A percentile compares a stretch with the other conserved stretches of the same genome.
Evolutionary conservation across 176 grass and related monocot genomes (phyloP).

Genomic region (Aegilops longissima): DNA sequence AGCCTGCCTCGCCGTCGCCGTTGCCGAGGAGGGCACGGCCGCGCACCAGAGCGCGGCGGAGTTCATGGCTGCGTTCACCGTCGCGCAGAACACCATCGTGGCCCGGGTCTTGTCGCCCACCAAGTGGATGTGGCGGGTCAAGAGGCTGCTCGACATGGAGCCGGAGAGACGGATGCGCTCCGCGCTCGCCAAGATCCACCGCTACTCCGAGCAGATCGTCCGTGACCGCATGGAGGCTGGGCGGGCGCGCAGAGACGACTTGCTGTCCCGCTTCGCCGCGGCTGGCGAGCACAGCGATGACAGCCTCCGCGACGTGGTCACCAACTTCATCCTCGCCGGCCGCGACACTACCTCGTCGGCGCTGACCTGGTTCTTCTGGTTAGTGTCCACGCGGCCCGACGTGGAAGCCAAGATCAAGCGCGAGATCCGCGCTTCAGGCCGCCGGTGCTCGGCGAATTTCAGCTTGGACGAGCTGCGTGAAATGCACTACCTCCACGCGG

Average conservation of each 20-base stretch:
- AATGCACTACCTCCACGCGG: constrained; percentile 66
- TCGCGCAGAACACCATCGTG: not conserved
- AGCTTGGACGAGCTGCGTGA: constrained; percentile 51
- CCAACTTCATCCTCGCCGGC: constrained; percentile 37
- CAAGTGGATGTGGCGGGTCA: constrained; percentile 25
- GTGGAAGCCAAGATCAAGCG: constrained; percentile 35
- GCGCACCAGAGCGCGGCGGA: not conserved
- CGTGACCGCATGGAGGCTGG: not conserved
- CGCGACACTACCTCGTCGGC: not conserved
- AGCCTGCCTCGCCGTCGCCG: not conserved
- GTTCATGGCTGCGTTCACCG: not conserved
- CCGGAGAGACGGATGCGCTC: constrained; percentile 23
- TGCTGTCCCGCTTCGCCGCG: constrained; percentile 37
- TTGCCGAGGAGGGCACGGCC: not conserved
- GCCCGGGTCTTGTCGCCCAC: constrained; percentile 21
- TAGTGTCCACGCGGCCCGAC: constrained; percentile 29
- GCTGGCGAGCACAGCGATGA: constrained; percentile 5
- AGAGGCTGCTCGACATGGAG: constrained; percentile 38
- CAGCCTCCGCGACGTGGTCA: constrained; percentile 36
- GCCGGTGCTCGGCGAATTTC: not conserved
- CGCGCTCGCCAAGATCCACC: constrained; percentile 9
- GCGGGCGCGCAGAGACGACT: not conserved
- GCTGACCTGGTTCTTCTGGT: constrained; percentile 57
- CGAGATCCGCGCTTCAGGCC: not conserved
- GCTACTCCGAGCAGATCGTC: constrained; percentile 21